Conservation (phyloP, 768 basidiomycete genomes). For the Hebeloma cylindrosporum region DNA sequence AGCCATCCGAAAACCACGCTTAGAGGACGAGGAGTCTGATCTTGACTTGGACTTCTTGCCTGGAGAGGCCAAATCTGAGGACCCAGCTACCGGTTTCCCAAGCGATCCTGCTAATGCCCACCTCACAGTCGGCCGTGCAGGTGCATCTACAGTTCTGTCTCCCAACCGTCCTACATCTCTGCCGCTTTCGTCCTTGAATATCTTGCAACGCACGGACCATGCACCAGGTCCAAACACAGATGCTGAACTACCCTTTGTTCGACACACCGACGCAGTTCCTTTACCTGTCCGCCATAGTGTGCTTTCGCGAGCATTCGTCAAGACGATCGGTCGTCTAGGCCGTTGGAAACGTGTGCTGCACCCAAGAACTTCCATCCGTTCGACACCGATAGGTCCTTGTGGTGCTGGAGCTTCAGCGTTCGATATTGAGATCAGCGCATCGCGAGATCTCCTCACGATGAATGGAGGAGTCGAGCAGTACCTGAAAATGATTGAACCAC, state of each 20-base stretch:
- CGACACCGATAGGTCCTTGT: constrained; percentile 32
- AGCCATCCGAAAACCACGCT: constrained; percentile 42
- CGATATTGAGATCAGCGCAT: constrained; percentile 63
- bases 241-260: constrained; percentile 24
- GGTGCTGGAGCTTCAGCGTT: constrained; percentile 63
- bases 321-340: constrained; percentile 80
- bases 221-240: constrained; percentile 31
- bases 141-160: constrained; percentile 36
- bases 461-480: constrained; percentile 68
- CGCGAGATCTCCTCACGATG: constrained; percentile 59
- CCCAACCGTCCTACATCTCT: constrained; percentile 46
- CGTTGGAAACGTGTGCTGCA: constrained; percentile 81
- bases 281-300: constrained; percentile 60
- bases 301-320: constrained; percentile 74
- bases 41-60: constrained; percentile 77
- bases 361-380: constrained; percentile 32
- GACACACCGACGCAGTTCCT: constrained; percentile 37
- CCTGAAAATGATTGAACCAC: constrained; percentile 52
- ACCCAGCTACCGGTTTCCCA: constrained; percentile 34
- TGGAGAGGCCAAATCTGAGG: constrained; percentile 41
- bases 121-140: constrained; percentile 35
- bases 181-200: constrained; percentile 56
- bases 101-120: constrained; percentile 51
- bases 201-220: constrained; percentile 62
- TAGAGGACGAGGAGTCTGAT: constrained; percentile 62